Evolutionary conservation across 2,329 filamentous ascomycete genomes (phyloP).

Genomic region (Macrophomina phaseolina): DNA sequence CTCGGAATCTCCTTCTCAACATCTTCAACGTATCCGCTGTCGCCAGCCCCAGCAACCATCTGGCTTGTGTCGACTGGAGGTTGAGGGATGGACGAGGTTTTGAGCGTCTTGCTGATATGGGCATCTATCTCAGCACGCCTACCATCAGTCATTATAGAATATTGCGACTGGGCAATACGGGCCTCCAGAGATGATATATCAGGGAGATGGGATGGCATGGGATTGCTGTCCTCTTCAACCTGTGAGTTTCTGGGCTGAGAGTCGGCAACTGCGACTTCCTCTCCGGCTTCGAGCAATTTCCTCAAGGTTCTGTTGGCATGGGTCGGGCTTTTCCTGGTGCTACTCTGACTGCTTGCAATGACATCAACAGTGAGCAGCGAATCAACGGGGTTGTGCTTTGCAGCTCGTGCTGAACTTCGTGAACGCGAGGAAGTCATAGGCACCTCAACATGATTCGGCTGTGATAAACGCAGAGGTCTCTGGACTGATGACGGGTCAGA

Average conservation of each 20-base stretch:
- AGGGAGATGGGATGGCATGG: constrained; percentile 36
- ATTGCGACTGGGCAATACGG: constrained; percentile 43
- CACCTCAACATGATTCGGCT: constrained; percentile 37
- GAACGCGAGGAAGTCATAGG: constrained; percentile 47
- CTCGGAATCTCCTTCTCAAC: constrained; percentile 41
- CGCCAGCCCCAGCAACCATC: not conserved
- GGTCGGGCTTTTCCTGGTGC: constrained; percentile 2
- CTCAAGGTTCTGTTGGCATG: constrained; percentile 10
- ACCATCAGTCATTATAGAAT: constrained; percentile 20
- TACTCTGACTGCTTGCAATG: not conserved
- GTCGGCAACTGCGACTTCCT: constrained; percentile 50
- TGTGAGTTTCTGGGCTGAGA: constrained; percentile 48
- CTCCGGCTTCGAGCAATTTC: not conserved
- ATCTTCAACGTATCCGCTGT: constrained; percentile 29
- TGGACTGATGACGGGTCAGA: constrained; percentile 30
- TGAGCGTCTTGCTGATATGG: constrained; percentile 29
- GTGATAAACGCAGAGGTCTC: constrained; percentile 28
- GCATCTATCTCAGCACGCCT: constrained; percentile 17
- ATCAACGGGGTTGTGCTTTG: not conserved
- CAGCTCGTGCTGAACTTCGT: constrained; percentile 22
- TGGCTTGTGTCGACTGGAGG: constrained; percentile 37
- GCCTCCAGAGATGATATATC: constrained; percentile 47
- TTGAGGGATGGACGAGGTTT: constrained; percentile 32
- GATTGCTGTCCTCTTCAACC: constrained; percentile 36
- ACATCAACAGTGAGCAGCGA: not conserved